Conservation (phyloP, 805 yeast genomes). For the Zygosaccharomyces gambellarensis region DNA sequence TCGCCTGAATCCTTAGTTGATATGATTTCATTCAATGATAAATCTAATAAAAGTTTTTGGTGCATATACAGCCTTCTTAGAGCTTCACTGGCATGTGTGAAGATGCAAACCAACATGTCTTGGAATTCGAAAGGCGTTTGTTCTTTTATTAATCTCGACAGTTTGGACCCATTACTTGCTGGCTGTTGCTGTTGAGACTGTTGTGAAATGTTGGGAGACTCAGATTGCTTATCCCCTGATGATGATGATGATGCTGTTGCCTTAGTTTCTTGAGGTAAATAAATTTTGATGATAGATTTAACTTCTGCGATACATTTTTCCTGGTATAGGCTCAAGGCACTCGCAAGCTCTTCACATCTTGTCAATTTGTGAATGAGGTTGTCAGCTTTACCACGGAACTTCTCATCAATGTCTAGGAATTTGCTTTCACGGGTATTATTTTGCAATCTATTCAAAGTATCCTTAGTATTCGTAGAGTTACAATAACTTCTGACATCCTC, state of each 20-base stretch:
- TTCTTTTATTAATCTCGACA: constrained; percentile 50
- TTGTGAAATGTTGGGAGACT: not conserved
- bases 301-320: constrained; percentile 66
- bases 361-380: constrained; percentile 51
- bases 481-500: constrained; percentile 60
- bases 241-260: constrained; percentile 5
- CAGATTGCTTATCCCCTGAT: constrained; percentile 8
- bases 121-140: constrained; percentile 75
- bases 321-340: constrained; percentile 61
- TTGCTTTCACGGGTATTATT: constrained; percentile 32
- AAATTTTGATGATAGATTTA: constrained; percentile 61
- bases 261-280: constrained; percentile 49
- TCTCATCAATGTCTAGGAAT: constrained; percentile 38
- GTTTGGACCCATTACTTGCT: constrained; percentile 36
- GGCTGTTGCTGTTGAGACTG: constrained; percentile 17
- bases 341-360: constrained; percentile 54
- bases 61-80: constrained; percentile 69
- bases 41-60: constrained; percentile 71
- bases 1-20: constrained; percentile 22
- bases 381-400: constrained; percentile 41
- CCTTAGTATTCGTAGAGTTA: constrained; percentile 42
- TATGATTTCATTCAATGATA: constrained; percentile 48
- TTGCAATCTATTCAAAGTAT: constrained; percentile 47
- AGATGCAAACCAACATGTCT: constrained; percentile 57
- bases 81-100: constrained; percentile 62